Conservation (phyloP, 2,329 filamentous ascomycete genomes). For the Fusarium foetens region DNA sequence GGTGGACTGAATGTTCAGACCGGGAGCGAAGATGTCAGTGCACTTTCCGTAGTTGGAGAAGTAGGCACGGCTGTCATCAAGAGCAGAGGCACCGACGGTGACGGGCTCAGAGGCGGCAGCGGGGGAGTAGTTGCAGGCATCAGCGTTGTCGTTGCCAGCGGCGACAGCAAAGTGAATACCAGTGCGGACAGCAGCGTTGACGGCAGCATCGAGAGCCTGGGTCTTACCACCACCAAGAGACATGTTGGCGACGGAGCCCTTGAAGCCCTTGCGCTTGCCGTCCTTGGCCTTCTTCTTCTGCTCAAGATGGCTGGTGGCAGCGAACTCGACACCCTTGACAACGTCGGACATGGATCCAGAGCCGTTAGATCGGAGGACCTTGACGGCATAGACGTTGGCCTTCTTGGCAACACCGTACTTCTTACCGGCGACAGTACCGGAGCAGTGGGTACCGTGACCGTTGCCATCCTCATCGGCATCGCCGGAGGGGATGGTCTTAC, state of each 20-base stretch:
- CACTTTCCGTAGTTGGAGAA: constrained; percentile 99
- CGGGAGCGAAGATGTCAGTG: constrained; percentile 98
- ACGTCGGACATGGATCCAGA: constrained; percentile 99
- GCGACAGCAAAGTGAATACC: constrained; percentile 98
- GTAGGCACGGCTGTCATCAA: constrained; percentile 96
- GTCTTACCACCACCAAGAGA: constrained; percentile 98
- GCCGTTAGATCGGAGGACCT: constrained; percentile 96
- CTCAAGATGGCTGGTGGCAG: constrained; percentile 80
- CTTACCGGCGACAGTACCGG: constrained; percentile 95
- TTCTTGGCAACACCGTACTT: constrained; percentile 99
- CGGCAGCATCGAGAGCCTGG: constrained; percentile 85
- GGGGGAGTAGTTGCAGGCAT: constrained; percentile 99
- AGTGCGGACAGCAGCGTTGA: constrained; percentile 90
- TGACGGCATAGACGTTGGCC: constrained; percentile 95
- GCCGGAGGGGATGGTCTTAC: constrained; percentile 89
- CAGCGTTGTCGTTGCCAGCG: constrained; percentile 97
- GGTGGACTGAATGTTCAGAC: constrained; percentile 95
- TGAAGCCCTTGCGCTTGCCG: constrained; percentile 95
- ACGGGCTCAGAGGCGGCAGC: constrained; percentile 91
- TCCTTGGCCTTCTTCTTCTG: constrained; percentile 82
- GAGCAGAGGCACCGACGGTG: constrained; percentile 93
- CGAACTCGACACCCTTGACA: constrained; percentile 97
- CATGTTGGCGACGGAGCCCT: constrained; percentile 99
- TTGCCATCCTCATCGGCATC: constrained; percentile 95
- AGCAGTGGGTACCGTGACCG: constrained; percentile 99